Evolutionary conservation across 164 flowering plant genomes (phyloP).

Genomic region (Saururus chinensis): DNA sequence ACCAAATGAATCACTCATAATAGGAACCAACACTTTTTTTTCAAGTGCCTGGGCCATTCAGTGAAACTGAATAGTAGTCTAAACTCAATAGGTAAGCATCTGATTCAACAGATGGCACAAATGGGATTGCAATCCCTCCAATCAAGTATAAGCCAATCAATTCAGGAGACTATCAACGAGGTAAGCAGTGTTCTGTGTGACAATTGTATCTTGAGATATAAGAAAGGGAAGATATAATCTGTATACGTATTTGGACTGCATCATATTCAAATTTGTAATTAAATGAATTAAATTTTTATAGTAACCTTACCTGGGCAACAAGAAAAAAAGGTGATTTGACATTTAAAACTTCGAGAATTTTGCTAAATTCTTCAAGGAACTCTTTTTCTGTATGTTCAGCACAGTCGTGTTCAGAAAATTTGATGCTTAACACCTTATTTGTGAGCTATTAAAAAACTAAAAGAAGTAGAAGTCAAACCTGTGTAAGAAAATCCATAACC

Average conservation of each 20-base stretch:
- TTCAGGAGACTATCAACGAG: neutral
- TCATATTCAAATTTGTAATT: no score
- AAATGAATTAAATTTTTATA: neutral
- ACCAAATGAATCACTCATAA: no score
- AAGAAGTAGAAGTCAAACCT: conserved; percentile 29
- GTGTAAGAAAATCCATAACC: conserved; percentile 91
- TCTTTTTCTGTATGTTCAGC: conserved; percentile 54
- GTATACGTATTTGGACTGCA: no score
- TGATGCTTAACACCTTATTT: neutral
- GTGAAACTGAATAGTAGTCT: no score
- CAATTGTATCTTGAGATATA: neutral
- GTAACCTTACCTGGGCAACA: conserved; percentile 67
- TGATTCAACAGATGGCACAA: no score
- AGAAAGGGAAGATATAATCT: neutral
- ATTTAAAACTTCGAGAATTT: conserved; percentile 49
- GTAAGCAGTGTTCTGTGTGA: neutral
- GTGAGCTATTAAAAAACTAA: neutral
- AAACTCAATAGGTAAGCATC: no score
- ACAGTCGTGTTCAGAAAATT: conserved; percentile 4
- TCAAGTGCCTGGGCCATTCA: no score
- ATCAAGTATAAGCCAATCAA: no score
- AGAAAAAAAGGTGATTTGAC: conserved; percentile 67
- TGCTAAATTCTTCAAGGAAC: conserved; percentile 76
- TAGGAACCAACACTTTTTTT: no score
- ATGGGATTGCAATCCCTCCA: no score